These are phyloP conservation scores for Trametes versicolor DNA, from an alignment of 1,284 basidiomycete species.

Conservation along the genomic window DNA sequence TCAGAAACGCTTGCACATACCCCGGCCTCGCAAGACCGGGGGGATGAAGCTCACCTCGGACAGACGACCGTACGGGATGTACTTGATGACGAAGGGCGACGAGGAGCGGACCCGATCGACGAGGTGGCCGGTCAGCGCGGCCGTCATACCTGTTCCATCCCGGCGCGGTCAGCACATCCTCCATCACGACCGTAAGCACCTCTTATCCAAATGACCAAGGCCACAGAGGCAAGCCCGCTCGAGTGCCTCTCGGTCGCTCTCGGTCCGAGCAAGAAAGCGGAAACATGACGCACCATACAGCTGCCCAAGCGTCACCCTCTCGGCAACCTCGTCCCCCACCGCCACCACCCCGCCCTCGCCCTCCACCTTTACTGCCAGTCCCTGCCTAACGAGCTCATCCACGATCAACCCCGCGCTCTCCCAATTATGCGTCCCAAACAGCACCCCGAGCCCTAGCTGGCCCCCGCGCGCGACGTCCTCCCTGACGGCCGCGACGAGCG, in stretches of 20 bases:
- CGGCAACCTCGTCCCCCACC: slow-evolving; percentile 64
- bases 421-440: slow-evolving; percentile 92
- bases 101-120: slow-evolving; percentile 63
- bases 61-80: slow-evolving; percentile 88
- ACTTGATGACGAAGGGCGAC: slow-evolving; percentile 83
- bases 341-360: slow-evolving; percentile 22
- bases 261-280: background rate
- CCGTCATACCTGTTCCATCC: slow-evolving; percentile 76
- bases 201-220: background rate
- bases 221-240: background rate
- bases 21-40: background rate
- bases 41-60: slow-evolving; percentile 56
- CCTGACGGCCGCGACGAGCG: slow-evolving; percentile 70
- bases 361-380: slow-evolving; percentile 55
- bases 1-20: background rate
- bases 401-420: slow-evolving; percentile 70
- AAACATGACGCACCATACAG: slow-evolving; percentile 72
- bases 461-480: slow-evolving; percentile 47
- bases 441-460: slow-evolving; percentile 66
- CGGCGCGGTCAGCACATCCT: background rate
- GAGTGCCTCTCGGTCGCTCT: background rate
- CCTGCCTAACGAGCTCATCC: slow-evolving; percentile 64
- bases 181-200: background rate
- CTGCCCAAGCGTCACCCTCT: slow-evolving; percentile 83
- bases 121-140: slow-evolving; percentile 80